Evolutionary conservation across 2,329 filamentous ascomycete species (phyloP), one percentile per base, ranked within the genome.

Genomic region (Lachnellula cervina): DNA sequence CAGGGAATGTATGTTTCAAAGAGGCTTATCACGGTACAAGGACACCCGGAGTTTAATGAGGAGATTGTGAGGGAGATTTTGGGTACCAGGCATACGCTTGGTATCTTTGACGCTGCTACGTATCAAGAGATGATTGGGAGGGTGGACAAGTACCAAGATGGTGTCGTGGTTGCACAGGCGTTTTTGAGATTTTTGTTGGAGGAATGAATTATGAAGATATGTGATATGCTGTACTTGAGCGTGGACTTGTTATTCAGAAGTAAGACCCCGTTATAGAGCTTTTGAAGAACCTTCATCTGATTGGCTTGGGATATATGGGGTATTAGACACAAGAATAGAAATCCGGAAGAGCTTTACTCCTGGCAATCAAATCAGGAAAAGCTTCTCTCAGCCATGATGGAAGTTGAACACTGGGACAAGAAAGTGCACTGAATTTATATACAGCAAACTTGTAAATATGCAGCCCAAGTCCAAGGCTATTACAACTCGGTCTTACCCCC

Each of bases 41-140:
- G 90, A 5, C 90, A 96, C 70, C 91, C 90, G 0, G 91, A 96
- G 71, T 94, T 93, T 69, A 88, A 79, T 4, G 77, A 79, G 57
- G 79, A 83, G 16, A 91, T 95, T 61, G 81, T 91, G 64, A 76
- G 74, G 17, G 86, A 90, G 69, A 72, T 95, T 38, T 72, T 93
- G 53, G 77, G 80, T 58, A 73, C 79, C 57, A 79, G 91, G 55
- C 82, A 88, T 66, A 75, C 77, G 28, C 75, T 75, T 48, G 89
- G 89, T 1, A 77, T 94, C 21, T 88, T 96, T 61, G 73, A 78
- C 53, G 83, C 92, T 55, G 82, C 82, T 17, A 72, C 87, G 58
- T 93, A 82, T 63, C 72, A 82, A 54, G 87, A 89, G 63, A 89
- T 82, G 25, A 80, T 92, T 69, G 74, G 72, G 7, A 80, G 89